These are phyloP conservation scores for Chlamydomonas incerta DNA, from an alignment of 139 green algal genomes.

Conservation along the genomic window DNA sequence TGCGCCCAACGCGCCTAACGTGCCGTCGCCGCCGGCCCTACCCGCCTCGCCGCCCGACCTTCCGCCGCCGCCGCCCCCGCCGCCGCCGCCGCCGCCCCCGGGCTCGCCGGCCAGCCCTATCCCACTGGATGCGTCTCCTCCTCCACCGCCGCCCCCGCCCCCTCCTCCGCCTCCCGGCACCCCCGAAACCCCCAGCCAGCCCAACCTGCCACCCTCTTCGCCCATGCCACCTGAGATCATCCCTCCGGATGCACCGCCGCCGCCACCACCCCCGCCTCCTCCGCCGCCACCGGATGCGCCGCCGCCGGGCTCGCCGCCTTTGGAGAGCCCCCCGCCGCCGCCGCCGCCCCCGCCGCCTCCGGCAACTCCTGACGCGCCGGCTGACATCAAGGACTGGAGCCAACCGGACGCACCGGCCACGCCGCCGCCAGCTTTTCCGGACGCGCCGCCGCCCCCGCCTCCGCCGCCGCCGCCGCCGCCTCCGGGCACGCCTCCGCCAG, in stretches of 20 bases:
- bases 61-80: not conserved
- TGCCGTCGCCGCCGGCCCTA: not conserved
- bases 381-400: not conserved
- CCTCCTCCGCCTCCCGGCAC: not conserved
- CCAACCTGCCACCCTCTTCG: not conserved
- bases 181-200: not conserved
- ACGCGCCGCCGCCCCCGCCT: not conserved
- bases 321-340: not conserved
- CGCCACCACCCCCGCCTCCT: slow-evolving; percentile 1
- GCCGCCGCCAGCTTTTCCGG: not conserved
- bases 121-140: not conserved
- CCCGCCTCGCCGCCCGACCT: not conserved
- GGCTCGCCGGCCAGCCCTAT: not conserved
- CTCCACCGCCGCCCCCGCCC: not conserved
- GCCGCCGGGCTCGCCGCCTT: not conserved
- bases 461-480: not conserved
- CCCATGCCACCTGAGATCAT: not conserved
- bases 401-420: not conserved
- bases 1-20: not conserved
- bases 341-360: slow-evolving; percentile 2
- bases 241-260: not conserved
- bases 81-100: slow-evolving; percentile 6
- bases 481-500: not conserved
- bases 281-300: not conserved
- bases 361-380: not conserved